Evolutionary conservation across 768 basidiomycete genomes (phyloP), one percentile per base, ranked within the genome.

Genomic region (Auriculariales sp.): DNA sequence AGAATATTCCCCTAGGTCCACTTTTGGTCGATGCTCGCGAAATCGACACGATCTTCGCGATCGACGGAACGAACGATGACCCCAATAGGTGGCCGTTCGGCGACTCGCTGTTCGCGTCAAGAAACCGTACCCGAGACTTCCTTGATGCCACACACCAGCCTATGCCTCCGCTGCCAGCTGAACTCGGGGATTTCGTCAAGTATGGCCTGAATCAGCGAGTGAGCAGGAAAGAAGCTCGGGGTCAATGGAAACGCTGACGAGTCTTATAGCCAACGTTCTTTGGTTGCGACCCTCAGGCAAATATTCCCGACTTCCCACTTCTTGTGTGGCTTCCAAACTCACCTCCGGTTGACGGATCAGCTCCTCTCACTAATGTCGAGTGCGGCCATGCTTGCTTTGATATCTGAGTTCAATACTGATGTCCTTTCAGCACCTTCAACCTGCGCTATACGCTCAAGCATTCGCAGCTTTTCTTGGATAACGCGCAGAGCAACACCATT

Each of bases 291-390:
- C 73, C 78, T 14, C 58, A 49, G 3, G 59, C 71, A 42, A 61
- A 25, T 3, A 71, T 78, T 12, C 63, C 75, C 1, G 73, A 75
- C 50, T 82, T 71, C 53, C 85, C 85, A 0, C 55, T 89, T 17
- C 63, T 89, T 33, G 72, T 89, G 35, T 87, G 83, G 57, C 67
- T 89, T 5, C 87, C 88, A 4, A 85, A 82, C 59, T 71, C 83
- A 28, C 83, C 85, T n/a, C 81, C 81, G 3, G 55, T 78, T 17
- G 70, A 69, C 49, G 81, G 80, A 22, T 71, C 68, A 51, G 59
- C 72, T 49, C 81, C 83, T 11, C 73, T 78, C 17, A 70, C 77
- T n/a, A 79, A 86, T 83, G 83, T 61, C 53, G 65, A 49, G 12
- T 44, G 39, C 5, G 5, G 39, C 17, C 22, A 7, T 25, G 17